phyloP scores from a whole-genome alignment of 169 alveolate genomes.

The Amoebophrya sp. region DNA sequence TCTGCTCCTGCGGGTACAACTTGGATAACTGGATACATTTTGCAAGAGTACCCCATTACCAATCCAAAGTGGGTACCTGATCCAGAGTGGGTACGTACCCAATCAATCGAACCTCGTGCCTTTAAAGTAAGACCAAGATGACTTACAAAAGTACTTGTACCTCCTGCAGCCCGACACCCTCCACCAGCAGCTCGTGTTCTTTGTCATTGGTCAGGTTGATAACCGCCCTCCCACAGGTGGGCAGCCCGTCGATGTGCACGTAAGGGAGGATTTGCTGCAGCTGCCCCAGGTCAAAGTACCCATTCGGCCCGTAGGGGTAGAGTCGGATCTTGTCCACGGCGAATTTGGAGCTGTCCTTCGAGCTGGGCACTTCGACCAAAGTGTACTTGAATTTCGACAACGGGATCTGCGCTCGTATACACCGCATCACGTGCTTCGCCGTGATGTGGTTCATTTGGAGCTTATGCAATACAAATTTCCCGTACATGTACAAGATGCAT shows the following conservation, averaged over 20 bases:
- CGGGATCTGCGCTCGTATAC: neutral
- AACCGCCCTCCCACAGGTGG: neutral
- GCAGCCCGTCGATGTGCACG: conserved; percentile 67
- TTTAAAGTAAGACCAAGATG: too few species aligned
- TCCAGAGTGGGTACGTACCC: too few species aligned
- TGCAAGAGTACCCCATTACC: too few species aligned
- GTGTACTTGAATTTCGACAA: neutral
- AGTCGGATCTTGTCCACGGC: neutral
- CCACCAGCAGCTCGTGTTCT: neutral
- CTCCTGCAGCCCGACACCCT: neutral
- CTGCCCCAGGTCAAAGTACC: neutral
- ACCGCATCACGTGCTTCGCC: neutral
- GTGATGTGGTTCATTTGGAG: too few species aligned
- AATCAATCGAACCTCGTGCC: too few species aligned
- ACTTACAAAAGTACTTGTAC: too few species aligned
- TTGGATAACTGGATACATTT: too few species aligned
- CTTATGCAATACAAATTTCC: too few species aligned
- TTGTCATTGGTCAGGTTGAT: neutral
- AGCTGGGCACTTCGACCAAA: neutral
- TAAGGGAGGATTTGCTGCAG: neutral
- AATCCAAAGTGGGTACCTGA: too few species aligned
- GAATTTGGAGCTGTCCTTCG: too few species aligned
- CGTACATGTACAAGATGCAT: too few species aligned
- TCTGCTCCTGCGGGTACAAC: too few species aligned
- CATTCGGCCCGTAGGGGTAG: neutral